Evolutionary conservation across 1,139 yeast genomes (phyloP).

Genomic region (Yarrowia galli): DNA sequence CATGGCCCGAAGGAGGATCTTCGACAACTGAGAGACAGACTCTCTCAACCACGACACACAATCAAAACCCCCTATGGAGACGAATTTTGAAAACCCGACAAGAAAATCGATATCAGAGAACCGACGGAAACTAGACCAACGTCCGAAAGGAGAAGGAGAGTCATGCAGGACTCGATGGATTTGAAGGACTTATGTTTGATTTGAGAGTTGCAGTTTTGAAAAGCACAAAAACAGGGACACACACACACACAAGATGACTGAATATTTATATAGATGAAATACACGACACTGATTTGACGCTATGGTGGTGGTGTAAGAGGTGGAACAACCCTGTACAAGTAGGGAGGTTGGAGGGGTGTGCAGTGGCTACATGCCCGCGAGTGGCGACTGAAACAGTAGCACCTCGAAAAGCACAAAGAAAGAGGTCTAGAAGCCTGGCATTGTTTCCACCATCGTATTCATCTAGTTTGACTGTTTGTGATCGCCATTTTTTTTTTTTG

Average conservation of each 20-base stretch:
- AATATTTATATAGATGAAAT: conserved; percentile 21
- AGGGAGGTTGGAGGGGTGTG: background rate
- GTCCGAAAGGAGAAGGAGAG: background rate
- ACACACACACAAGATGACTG: background rate
- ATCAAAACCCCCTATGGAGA: background rate
- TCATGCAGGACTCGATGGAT: background rate
- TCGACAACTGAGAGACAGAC: background rate
- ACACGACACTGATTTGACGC: conserved; percentile 1
- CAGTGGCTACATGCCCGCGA: too few species aligned
- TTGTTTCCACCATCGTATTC: too few species aligned
- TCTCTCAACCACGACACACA: background rate
- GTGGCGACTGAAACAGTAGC: too few species aligned
- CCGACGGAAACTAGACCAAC: too few species aligned
- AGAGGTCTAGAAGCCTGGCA: too few species aligned
- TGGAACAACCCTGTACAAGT: too few species aligned
- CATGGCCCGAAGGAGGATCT: background rate
- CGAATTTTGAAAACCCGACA: background rate
- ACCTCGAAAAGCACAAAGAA: too few species aligned
- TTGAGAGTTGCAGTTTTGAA: background rate
- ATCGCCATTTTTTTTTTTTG: too few species aligned
- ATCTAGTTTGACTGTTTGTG: too few species aligned
- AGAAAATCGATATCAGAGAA: conserved; percentile 8
- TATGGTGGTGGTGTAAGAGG: background rate
- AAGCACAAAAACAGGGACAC: background rate
- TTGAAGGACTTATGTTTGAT: background rate